A percentile compares a stretch with the other conserved stretches of the same genome.
Conservation (phyloP, 768 basidiomycete genomes). For the Cystofilobasidium macerans region DNA sequence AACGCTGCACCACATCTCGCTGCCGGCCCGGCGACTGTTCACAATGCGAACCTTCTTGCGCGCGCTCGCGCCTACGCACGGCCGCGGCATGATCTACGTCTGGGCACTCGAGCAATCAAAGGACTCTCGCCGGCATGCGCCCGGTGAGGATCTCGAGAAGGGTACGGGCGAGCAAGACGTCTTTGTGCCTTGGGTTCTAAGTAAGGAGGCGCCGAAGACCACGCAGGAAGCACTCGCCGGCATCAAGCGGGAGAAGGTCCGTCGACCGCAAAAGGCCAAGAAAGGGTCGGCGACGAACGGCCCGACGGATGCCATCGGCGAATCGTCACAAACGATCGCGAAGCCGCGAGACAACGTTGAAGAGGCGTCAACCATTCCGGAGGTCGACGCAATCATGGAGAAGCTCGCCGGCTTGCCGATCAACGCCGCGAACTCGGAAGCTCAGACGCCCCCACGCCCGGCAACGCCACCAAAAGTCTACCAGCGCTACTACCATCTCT, state of each 20-base stretch:
- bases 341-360: too few species aligned
- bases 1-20: constrained; percentile 90
- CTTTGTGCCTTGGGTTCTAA: constrained; percentile 75
- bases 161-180: constrained; percentile 56
- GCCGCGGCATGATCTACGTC: constrained; percentile 80
- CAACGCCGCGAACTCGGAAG: background rate
- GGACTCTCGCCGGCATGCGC: constrained; percentile 42
- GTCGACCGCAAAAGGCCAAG: constrained; percentile 6
- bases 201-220: constrained; percentile 35
- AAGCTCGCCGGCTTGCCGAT: too few species aligned
- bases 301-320: background rate
- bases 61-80: constrained; percentile 54
- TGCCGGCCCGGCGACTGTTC: constrained; percentile 54
- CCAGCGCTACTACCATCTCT: constrained; percentile 95
- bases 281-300: constrained; percentile 2
- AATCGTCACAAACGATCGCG: too few species aligned
- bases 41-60: constrained; percentile 48
- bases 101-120: constrained; percentile 94
- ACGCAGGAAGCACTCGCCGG: constrained; percentile 27
- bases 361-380: background rate
- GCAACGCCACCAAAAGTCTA: constrained; percentile 44
- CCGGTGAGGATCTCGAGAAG: constrained; percentile 19
- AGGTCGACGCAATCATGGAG: background rate
- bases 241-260: constrained; percentile 18
- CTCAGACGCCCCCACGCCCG: background rate